phyloP scores from a whole-genome alignment of 805 yeast species.

The Saturnispora dispora region DNA sequence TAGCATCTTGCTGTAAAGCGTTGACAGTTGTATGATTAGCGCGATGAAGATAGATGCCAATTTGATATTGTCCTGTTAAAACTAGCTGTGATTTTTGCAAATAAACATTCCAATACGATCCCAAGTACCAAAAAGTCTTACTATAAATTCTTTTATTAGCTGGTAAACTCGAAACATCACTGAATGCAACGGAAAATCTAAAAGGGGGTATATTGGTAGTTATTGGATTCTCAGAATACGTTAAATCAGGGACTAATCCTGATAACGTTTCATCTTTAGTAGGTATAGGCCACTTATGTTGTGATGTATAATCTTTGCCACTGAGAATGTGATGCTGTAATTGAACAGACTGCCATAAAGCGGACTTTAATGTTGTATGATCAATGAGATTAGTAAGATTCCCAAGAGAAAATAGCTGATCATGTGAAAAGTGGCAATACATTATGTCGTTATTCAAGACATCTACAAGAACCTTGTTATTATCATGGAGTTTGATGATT shows the following conservation, averaged over 20 bases:
- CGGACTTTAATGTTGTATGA: slow-evolving; percentile 33
- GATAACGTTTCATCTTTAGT: slow-evolving; percentile 39
- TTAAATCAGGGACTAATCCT: slow-evolving; percentile 34
- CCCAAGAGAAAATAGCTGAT: slow-evolving; percentile 28
- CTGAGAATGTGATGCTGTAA: slow-evolving; percentile 24
- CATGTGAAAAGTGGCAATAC: slow-evolving; percentile 42
- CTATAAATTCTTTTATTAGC: slow-evolving; percentile 42
- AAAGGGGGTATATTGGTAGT: slow-evolving; percentile 45
- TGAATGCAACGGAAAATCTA: slow-evolving; percentile 44
- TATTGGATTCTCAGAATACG: slow-evolving; percentile 9
- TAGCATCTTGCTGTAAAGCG: neutral
- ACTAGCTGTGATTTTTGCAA: slow-evolving; percentile 37
- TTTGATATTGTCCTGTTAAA: slow-evolving; percentile 35
- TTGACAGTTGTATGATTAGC: slow-evolving; percentile 27
- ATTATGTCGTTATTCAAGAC: slow-evolving; percentile 35
- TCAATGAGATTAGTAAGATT: slow-evolving; percentile 31
- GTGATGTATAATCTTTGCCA: neutral
- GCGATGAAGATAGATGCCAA: slow-evolving; percentile 49
- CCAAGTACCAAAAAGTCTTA: slow-evolving; percentile 50
- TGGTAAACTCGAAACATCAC: slow-evolving; percentile 35
- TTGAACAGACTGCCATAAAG: slow-evolving; percentile 41
- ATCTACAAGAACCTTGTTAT: slow-evolving; percentile 20
- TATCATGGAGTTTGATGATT: slow-evolving; percentile 5
- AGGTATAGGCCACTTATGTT: slow-evolving; percentile 33
- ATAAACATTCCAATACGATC: slow-evolving; percentile 50